Evolutionary conservation across 2,329 filamentous ascomycete genomes (phyloP).

Genomic region (Cladophialophora psammophila): DNA sequence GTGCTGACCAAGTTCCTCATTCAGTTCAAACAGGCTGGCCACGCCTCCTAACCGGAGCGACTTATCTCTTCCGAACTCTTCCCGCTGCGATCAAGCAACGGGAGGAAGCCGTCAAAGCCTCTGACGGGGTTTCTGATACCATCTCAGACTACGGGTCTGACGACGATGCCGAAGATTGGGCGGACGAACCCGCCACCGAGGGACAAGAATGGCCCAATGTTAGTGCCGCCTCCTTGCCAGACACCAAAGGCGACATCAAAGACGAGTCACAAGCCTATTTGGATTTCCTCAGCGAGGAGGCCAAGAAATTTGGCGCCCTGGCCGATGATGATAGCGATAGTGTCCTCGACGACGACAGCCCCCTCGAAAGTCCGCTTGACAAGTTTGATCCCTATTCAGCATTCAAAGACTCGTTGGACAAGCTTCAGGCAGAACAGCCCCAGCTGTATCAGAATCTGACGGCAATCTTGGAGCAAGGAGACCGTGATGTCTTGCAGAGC

Average conservation of each 20-base stretch:
- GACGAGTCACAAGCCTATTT: conserved; percentile 95
- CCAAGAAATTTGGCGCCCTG: conserved; percentile 80
- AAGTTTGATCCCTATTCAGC: conserved; percentile 93
- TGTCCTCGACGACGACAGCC: conserved; percentile 87
- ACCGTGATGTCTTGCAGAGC: conserved; percentile 79
- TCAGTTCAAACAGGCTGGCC: conserved; percentile 97
- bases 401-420: conserved; percentile 82
- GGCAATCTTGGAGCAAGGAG: conserved; percentile 77
- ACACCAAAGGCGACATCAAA: conserved; percentile 69
- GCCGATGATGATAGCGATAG: conserved; percentile 81
- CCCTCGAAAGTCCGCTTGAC: conserved; percentile 93
- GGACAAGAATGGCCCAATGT: conserved; percentile 66
- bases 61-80: conserved; percentile 88
- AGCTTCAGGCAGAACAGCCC: conserved; percentile 87
- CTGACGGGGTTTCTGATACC: conserved; percentile 64
- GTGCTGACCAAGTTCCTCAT: conserved; percentile 80
- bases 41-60: conserved; percentile 84
- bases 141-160: conserved; percentile 71
- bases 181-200: conserved; percentile 64
- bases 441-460: conserved; percentile 85
- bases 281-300: conserved; percentile 94
- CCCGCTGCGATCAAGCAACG: conserved; percentile 88
- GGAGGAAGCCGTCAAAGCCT: conserved; percentile 85
- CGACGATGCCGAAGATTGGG: conserved; percentile 84
- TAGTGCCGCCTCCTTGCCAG: conserved; percentile 67